These are phyloP conservation scores for Globisporangium okanoganense DNA, from an alignment of 352 stramenopile genomes.

Conservation along the genomic window DNA sequence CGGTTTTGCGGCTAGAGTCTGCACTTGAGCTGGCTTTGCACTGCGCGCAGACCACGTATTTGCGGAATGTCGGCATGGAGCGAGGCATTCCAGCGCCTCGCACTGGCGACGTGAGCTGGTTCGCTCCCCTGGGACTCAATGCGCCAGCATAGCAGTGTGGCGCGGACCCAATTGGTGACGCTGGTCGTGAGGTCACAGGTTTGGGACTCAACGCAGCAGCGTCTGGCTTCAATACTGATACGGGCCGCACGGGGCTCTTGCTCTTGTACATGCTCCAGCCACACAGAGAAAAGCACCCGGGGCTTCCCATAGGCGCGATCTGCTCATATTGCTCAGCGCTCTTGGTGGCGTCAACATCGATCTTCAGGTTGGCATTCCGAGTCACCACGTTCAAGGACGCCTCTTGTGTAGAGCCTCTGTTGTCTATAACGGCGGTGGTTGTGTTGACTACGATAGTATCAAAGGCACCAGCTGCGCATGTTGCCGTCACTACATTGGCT, in stretches of 20 bases:
- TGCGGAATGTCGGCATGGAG: constrained; percentile 5
- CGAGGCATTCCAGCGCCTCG: background rate
- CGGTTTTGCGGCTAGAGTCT: background rate
- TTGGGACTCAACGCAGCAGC: background rate
- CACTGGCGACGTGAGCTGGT: constrained; percentile 1
- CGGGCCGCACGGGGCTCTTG: constrained; percentile 5
- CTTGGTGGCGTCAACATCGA: constrained; percentile 1
- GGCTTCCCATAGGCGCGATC: background rate
- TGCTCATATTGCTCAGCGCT: background rate
- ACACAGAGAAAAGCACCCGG: constrained; percentile 8
- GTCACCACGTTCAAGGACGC: background rate
- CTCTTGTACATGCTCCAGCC: constrained; percentile 3
- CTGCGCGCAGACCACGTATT: constrained; percentile 5
- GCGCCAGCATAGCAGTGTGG: constrained; percentile 7
- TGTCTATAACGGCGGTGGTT: background rate
- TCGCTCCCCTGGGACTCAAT: background rate
- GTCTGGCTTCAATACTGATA: background rate
- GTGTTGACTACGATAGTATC: no score
- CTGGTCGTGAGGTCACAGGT: background rate
- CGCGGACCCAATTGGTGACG: background rate
- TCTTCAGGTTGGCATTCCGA: background rate
- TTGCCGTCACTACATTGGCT: background rate
- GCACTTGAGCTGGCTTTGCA: constrained; percentile 1
- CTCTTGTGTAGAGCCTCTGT: background rate
- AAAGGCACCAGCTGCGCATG: no score